Base-by-base conservation (phyloP, 441 rosid species). In the Sinapis alba region DNA sequence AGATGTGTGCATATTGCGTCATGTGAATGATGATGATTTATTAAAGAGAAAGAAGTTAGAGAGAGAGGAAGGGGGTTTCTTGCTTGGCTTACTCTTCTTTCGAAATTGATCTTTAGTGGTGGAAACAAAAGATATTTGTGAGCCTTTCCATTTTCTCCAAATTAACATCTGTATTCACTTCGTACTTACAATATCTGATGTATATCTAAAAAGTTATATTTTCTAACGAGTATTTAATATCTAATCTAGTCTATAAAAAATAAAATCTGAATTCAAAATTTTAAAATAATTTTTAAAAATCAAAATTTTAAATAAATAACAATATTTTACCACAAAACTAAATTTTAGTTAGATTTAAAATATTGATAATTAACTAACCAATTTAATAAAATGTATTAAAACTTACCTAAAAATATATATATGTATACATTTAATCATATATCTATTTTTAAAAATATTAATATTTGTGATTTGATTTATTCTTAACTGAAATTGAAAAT, bases 11-110 rank as follows among this genome's bases (percentile, higher is more conserved):
- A 60, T 72, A 83, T 86, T 78, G 86, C 86, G 89, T 89, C 92
- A 87, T 88, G 87, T 83, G 87, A 89, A 86, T 86, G 91, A 89
- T 89, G 86, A 81, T 80, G 51, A 66, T 72, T 66, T 72, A 51
- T 83, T 61, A 62, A 54, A 70, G 69, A 71, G 58, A 53, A 51
- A 53, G 56, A 53, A 19, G 58, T 53, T 50, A 50, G 56, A 50
- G 56, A 6, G 1, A 18, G 56, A 50, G 11, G 23, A 50, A 50
- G 26, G 26, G 24, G 38, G 63, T 68, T 78, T 43, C 75, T 73
- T 67, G 74, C 61, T 73, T 62, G 41, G 74, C 54, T 68, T 62
- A 76, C 80, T 77, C 76, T 34, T 65, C 64, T 68, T 79, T 79
- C 74, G 70, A 41, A 41, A 41, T 41, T 41, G 47, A 41, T 41